Evolutionary conservation across 2,329 filamentous ascomycete species (phyloP), one percentile per base, ranked within the genome.

Genomic region (Penicillium sclerotigenum): DNA sequence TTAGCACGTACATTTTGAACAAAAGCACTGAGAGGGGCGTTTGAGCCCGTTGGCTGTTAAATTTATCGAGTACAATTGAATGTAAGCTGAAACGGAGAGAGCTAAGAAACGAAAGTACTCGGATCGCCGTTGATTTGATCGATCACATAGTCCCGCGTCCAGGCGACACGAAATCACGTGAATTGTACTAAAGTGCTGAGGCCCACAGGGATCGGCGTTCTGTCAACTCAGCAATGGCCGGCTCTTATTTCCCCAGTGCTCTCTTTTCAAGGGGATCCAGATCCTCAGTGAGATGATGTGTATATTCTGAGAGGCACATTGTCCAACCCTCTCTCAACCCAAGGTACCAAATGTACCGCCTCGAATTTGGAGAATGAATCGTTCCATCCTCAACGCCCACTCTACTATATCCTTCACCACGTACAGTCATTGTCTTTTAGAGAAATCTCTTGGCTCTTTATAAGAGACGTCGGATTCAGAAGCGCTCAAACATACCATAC

Each of bases 141-240:
- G 37, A 54, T 64, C 62, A 51, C 61, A 59, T 60, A 33, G 40
- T 45, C 34, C 48, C 61, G 63, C 62, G 62, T 56, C 47, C 22
- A 54, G 29, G 52, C 49, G 54, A 66, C 64, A 62, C 62, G 64
- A 62, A 59, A 33, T 65, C 64, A 66, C 62, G 59, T 66, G 64
- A 38, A 20, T n/a, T 9, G 36, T 11, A 18, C 51, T 52, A 61
- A 53, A 46, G 50, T 50, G 50, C 42, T 10, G 14, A 37, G 55
- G 36, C 59, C 59, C 61, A 62, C 60, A 47, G 37, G 10, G 61
- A 65, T 63, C 61, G 45, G 56, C 56, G 36, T 29, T 43, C 16
- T 31, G 16, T 50, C 52, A 51, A 55, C 31, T n/a, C 47, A 45
- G 40, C 33, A 33, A 45, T 52, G 40, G 38, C 52, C 40, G 52